A percentile compares a stretch with the other conserved stretches of the same genome.
phyloP scores from a whole-genome alignment of 495 filamentous ascomycete species.

The Neurospora sp. region DNA sequence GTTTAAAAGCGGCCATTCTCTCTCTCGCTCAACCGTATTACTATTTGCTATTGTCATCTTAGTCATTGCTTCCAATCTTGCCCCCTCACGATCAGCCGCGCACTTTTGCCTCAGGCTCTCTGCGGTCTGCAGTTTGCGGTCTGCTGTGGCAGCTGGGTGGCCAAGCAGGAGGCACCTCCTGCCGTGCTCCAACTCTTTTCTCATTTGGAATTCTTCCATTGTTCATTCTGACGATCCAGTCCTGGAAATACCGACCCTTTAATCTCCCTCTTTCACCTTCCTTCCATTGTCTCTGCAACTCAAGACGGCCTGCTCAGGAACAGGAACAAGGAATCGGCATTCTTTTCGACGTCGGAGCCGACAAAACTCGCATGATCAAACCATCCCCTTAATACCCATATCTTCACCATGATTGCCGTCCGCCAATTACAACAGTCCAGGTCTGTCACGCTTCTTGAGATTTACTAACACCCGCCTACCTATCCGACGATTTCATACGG shows the following conservation, averaged over 20 bases:
- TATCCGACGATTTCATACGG: background rate
- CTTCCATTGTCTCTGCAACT: background rate
- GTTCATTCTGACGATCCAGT: background rate
- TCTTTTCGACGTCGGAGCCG: background rate
- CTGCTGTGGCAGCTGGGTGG: background rate
- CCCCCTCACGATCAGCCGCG: background rate
- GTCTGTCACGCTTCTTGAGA: background rate
- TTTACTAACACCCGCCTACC: background rate
- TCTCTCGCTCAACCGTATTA: background rate
- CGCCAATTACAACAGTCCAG: background rate
- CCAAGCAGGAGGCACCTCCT: background rate
- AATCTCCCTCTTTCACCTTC: background rate
- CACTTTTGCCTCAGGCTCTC: background rate
- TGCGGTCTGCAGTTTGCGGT: background rate
- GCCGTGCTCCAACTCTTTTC: background rate
- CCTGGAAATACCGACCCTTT: background rate
- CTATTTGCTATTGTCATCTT: background rate
- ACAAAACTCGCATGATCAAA: background rate
- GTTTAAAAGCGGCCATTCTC: background rate
- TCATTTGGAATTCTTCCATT: background rate
- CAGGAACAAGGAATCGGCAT: background rate
- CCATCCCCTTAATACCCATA: background rate
- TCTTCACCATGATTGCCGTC: background rate
- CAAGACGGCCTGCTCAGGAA: background rate
- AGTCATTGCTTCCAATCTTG: background rate